Conservation (phyloP, 1,284 basidiomycete genomes). For the Irpex sp. region DNA sequence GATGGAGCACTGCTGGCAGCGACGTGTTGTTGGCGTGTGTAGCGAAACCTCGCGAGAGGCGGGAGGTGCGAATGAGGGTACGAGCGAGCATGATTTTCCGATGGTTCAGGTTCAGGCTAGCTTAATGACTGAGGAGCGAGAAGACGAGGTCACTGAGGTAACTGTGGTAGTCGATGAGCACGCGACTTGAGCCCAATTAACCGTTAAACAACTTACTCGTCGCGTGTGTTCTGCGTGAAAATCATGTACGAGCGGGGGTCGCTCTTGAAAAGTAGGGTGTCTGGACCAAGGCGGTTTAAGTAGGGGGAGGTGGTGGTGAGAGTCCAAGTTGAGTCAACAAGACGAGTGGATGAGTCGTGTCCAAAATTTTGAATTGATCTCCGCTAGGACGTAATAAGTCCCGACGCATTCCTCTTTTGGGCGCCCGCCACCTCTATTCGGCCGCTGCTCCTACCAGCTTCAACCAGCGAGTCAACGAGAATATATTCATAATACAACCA, state of each 20-base stretch:
- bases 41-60: slow-evolving; percentile 55
- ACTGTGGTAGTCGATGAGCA: slow-evolving; percentile 30
- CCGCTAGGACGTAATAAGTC: not conserved
- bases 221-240: slow-evolving; percentile 77
- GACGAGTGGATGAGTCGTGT: not conserved
- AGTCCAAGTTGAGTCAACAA: slow-evolving; percentile 8
- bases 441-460: not conserved
- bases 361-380: slow-evolving; percentile 7
- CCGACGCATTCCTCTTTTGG: not conserved
- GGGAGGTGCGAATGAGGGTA: slow-evolving; percentile 43
- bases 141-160: slow-evolving; percentile 85
- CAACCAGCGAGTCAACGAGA: not conserved
- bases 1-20: slow-evolving; percentile 82
- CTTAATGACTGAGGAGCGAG: slow-evolving; percentile 63
- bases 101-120: not conserved
- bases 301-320: slow-evolving; percentile 9
- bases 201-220: slow-evolving; percentile 59
- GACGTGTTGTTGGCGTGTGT: slow-evolving; percentile 50
- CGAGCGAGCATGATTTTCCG: slow-evolving; percentile 48
- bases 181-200: not conserved
- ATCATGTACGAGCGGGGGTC: slow-evolving; percentile 58
- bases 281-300: slow-evolving; percentile 1
- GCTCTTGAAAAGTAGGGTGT: slow-evolving; percentile 15
- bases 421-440: not conserved
- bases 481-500: not conserved